Evolutionary conservation across 345 rosid species (phyloP).

Genomic region (Excoecaria cochinchinensis): DNA sequence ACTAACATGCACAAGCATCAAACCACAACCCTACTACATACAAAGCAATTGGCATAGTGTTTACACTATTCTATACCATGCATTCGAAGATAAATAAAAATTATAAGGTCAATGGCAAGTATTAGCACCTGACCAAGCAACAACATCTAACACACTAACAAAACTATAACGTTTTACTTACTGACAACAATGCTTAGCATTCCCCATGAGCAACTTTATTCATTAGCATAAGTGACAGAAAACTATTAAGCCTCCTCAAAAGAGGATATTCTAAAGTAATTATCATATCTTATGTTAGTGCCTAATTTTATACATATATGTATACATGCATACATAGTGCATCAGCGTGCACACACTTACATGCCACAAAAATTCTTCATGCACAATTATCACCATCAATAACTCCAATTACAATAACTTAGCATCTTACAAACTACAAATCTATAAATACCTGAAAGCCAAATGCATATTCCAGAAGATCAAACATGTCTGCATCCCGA

Average conservation of each 20-base stretch:
- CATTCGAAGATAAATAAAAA: background rate
- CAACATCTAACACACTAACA: background rate
- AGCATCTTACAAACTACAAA: background rate
- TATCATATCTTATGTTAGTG: too few species aligned
- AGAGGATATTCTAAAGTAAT: too few species aligned
- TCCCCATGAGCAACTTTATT: background rate
- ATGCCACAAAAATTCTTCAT: background rate
- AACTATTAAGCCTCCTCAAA: background rate
- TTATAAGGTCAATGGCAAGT: background rate
- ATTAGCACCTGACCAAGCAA: background rate
- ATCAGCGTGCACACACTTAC: too few species aligned
- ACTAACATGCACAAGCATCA: background rate
- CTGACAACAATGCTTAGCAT: background rate
- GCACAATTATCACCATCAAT: background rate
- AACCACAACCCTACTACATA: background rate
- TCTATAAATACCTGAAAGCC: conserved; percentile 83
- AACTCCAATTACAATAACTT: background rate
- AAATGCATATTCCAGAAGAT: conserved; percentile 80
- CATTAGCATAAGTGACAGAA: background rate
- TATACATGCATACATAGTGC: too few species aligned
- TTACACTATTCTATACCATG: background rate
- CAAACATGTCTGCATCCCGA: conserved; percentile 86
- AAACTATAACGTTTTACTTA: background rate
- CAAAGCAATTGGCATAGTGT: background rate
- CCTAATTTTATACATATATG: too few species aligned